A percentile compares a stretch with the other conserved stretches of the same genome.
These are phyloP conservation scores for Thalassiosira livingstoniorum DNA, from an alignment of 352 stramenopile species.

Conservation along the genomic window DNA sequence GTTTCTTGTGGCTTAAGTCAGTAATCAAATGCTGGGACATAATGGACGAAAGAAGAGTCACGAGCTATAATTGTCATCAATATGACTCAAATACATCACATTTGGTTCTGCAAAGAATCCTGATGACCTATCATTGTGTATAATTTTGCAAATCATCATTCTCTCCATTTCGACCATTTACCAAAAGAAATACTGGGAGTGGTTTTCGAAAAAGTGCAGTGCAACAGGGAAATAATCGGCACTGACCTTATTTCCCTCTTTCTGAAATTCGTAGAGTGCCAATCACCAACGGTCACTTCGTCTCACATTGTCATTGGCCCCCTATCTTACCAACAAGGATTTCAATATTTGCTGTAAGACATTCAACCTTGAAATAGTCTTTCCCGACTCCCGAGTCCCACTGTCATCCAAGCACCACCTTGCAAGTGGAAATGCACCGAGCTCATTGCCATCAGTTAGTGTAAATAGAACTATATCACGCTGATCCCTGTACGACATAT, in stretches of 20 bases:
- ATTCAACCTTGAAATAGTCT: constrained; percentile 13
- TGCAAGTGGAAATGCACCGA: constrained; percentile 21
- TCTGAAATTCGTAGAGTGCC: too few relatives aligned
- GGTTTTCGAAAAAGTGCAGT: too few relatives aligned
- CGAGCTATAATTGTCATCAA: constrained; percentile 28
- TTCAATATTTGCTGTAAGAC: constrained; percentile 31
- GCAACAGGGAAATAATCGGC: too few relatives aligned
- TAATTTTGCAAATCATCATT: constrained; percentile 37
- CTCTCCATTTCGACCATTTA: too few relatives aligned
- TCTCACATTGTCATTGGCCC: too few relatives aligned
- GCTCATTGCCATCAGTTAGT: constrained; percentile 3
- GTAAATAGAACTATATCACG: constrained; percentile 34
- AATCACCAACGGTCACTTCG: too few relatives aligned
- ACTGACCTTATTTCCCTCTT: too few relatives aligned
- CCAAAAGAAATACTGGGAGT: too few relatives aligned
- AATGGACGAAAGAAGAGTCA: too few relatives aligned
- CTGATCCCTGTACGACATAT: constrained; percentile 39
- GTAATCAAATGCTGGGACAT: too few relatives aligned
- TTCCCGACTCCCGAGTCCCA: constrained; percentile 2
- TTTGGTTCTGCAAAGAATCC: constrained; percentile 30
- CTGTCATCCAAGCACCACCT: constrained; percentile 29
- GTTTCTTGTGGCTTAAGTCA: too few relatives aligned
- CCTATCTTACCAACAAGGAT: constrained; percentile 23
- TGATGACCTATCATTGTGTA: constrained; percentile 52
- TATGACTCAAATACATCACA: constrained; percentile 24